Base-by-base conservation (phyloP, 768 basidiomycete species). In the Dioszegia crocea region DNA sequence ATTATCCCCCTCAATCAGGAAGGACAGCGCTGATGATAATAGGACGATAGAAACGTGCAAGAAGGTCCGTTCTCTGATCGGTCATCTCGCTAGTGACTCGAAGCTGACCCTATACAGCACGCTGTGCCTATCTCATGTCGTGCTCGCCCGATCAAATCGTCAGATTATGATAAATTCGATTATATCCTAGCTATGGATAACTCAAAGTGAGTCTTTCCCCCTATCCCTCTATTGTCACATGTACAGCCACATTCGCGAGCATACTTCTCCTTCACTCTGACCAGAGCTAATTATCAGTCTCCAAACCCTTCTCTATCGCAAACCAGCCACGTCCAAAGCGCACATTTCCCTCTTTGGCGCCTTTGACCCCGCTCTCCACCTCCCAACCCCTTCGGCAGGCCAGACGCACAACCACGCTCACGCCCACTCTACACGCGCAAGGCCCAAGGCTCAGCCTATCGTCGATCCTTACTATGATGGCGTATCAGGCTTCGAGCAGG, bases 131-230 rank as follows among this genome's bases (percentile, higher is more conserved):
- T 93, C 57, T 74, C 82, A 26, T 85, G 87, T 66, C 73, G 76
- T 19, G 88, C 87, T 9, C 84, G 88, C n/a, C 84, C 86, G 73
- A 81, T 89, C n/a, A 60, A 65, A 10, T 75, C 76, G 23, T 80
- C 80, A 0, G 92, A 96, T 77, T 94, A 90, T 73, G 80, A 76
- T 17, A 73, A 75, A 16, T 94, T 90, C 76, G 85, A 88, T 52
- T 85, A 92, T 67, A 91, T 97, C 66, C 81, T 97, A 12, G 89
- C 91, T 8, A 84, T 91, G 40, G 92, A 94, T 71, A 82, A 82
- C 58, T 84, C 67, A 80, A 68, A 93, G 93, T 77, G 80, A 88
- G 62, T 81, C 26, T 81, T 33, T 29, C n/a, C 17, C 38, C 29
- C 1, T 26, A 23, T 24, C 26, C 9, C 11, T 19, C 14, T 11